Evolutionary conservation across 306 rosid species (phyloP).

Genomic region (Clitoria ternatea): DNA sequence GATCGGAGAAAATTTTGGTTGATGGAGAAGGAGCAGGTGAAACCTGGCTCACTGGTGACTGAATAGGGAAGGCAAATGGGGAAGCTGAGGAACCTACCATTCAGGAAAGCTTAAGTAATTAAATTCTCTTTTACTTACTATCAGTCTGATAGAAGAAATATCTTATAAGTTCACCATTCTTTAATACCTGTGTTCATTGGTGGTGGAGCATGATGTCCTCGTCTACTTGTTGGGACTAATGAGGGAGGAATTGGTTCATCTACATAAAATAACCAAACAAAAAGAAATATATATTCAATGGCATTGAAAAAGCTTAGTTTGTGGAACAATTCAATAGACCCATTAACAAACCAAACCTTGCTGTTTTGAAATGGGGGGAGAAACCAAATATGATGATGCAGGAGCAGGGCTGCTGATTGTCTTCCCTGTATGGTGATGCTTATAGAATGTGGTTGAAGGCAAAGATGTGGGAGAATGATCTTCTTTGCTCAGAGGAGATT

Average conservation of each 20-base stretch:
- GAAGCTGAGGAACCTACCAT: conserved; percentile 42
- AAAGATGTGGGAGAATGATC: conserved; percentile 50
- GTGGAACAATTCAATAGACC: neutral
- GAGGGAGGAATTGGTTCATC: conserved; percentile 56
- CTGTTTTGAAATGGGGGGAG: conserved; percentile 46
- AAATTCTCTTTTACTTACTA: neutral
- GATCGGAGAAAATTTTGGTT: conserved; percentile 30
- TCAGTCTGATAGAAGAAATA: conserved; percentile 17
- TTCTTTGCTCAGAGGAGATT: conserved; percentile 38
- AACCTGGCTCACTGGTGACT: conserved; percentile 44
- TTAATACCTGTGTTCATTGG: conserved; percentile 58
- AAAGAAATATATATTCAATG: neutral
- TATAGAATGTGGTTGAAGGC: conserved; percentile 43
- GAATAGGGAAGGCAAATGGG: conserved; percentile 38
- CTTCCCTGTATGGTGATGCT: conserved; percentile 47
- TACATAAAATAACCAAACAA: conserved; percentile 24
- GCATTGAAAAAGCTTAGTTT: neutral
- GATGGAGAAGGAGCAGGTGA: conserved; percentile 71
- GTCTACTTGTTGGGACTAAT: conserved; percentile 29
- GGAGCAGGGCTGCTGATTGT: conserved; percentile 56
- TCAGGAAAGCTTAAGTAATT: conserved; percentile 18
- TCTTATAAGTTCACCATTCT: neutral
- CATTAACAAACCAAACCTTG: conserved; percentile 47
- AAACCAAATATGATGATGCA: conserved; percentile 45
- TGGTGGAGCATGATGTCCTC: conserved; percentile 46